A percentile compares a stretch with the other conserved stretches of the same genome.
Conservation (phyloP, 208 protist genomes). For the Crithidia sp. region DNA sequence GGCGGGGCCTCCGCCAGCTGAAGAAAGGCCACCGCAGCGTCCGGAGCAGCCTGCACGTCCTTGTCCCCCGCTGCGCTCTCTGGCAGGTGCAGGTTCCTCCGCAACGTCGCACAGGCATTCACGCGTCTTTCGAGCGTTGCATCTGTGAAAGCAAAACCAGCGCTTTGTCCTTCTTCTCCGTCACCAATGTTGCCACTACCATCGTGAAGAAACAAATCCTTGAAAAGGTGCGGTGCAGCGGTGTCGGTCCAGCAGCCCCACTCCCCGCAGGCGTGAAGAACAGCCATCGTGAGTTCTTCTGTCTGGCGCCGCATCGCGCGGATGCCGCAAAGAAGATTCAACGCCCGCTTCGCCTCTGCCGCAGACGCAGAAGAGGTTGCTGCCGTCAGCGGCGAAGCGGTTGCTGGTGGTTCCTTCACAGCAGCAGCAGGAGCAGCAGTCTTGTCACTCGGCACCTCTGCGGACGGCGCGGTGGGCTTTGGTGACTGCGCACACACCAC, state of each 20-base stretch:
- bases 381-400: not conserved
- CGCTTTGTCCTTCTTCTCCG: not conserved
- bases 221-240: constrained; percentile 21
- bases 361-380: not conserved
- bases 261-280: constrained; percentile 62
- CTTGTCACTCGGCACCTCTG: no score
- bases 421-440: constrained; percentile 1
- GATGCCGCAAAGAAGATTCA: constrained; percentile 45
- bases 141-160: no score
- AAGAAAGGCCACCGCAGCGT: constrained; percentile 11
- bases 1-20: constrained; percentile 13
- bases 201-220: constrained; percentile 39
- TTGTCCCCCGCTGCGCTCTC: not conserved
- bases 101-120: constrained; percentile 15
- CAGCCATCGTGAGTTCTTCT: constrained; percentile 50
- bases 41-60: no score
- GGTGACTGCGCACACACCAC: no score
- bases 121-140: not conserved
- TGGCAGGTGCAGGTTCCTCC: not conserved
- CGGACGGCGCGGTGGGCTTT: not conserved
- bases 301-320: constrained; percentile 58
- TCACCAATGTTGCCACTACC: not conserved
- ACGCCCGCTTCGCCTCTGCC: constrained; percentile 30
- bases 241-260: constrained; percentile 48
- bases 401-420: not conserved